These are phyloP conservation scores for Annulohypoxylon maeteangense DNA, from an alignment of 495 filamentous ascomycete genomes.

Conservation along the genomic window DNA sequence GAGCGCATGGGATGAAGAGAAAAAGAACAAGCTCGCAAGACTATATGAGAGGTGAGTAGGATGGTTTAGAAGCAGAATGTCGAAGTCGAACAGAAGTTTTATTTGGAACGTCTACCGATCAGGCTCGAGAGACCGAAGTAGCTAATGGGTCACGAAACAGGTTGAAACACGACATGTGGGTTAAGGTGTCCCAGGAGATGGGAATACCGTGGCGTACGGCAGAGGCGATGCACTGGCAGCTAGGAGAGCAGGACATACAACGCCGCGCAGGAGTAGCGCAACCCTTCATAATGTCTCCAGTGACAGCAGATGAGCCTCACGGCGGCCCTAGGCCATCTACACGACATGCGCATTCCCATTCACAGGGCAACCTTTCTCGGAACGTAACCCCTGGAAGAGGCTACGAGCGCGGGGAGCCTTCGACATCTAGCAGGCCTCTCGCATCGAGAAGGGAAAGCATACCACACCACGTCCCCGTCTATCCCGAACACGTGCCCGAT, in stretches of 20 bases:
- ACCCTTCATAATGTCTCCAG: conserved; percentile 76
- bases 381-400: conserved; percentile 49
- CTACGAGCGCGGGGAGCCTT: conserved; percentile 47
- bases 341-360: conserved; percentile 55
- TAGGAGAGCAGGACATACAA: conserved; percentile 94
- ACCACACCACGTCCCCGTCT: conserved; percentile 50
- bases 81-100: neutral
- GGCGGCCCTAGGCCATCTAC: conserved; percentile 51
- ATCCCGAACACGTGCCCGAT: conserved; percentile 46
- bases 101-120: neutral
- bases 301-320: conserved; percentile 67
- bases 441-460: conserved; percentile 59
- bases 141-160: conserved; percentile 60
- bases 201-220: conserved; percentile 95
- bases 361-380: conserved; percentile 58
- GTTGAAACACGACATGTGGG: conserved; percentile 98
- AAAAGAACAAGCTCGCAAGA: conserved; percentile 93
- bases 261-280: conserved; percentile 79
- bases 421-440: conserved; percentile 42
- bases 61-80: neutral
- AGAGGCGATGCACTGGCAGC: conserved; percentile 97
- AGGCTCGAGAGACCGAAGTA: conserved; percentile 9
- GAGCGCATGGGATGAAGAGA: conserved; percentile 95
- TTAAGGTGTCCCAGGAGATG: conserved; percentile 92
- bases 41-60: conserved; percentile 89